phyloP scores from a whole-genome alignment of 1,284 basidiomycete species.

The Cerrena zonata region DNA sequence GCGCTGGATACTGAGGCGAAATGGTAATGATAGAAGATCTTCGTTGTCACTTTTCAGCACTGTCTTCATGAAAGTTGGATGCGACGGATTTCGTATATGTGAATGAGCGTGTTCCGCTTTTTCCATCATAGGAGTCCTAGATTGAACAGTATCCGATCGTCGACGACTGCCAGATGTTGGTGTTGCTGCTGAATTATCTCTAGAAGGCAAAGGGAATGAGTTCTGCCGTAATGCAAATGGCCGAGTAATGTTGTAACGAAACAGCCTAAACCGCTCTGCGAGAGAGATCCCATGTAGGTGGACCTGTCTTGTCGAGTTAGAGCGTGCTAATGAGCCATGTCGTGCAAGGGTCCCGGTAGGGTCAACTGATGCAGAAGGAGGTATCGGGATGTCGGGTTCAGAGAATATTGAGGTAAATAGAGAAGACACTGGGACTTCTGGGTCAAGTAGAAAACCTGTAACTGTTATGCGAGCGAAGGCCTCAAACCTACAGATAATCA shows the following conservation, averaged over 20 bases:
- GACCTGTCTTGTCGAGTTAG: slow-evolving; percentile 32
- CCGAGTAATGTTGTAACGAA: slow-evolving; percentile 35
- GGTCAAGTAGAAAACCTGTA: slow-evolving; percentile 87
- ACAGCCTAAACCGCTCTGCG: slow-evolving; percentile 28
- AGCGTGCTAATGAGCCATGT: slow-evolving; percentile 29
- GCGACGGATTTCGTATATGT: slow-evolving; percentile 29
- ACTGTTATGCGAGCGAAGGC: slow-evolving; percentile 85
- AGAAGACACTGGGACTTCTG: slow-evolving; percentile 59
- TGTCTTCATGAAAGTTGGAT: slow-evolving; percentile 44
- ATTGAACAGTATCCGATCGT: slow-evolving; percentile 29
- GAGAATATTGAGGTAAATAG: slow-evolving; percentile 46
- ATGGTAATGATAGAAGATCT: slow-evolving; percentile 52
- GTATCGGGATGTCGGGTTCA: slow-evolving; percentile 25
- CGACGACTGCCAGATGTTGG: slow-evolving; percentile 14
- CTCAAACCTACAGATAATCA: slow-evolving; percentile 56
- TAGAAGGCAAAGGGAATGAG: slow-evolving; percentile 10
- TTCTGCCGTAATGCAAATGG: slow-evolving; percentile 39
- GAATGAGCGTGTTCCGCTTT: slow-evolving; percentile 24
- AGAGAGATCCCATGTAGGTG: slow-evolving; percentile 19
- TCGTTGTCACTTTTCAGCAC: slow-evolving; percentile 47
- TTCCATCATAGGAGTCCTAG: slow-evolving; percentile 29
- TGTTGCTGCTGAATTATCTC: slow-evolving; percentile 6
- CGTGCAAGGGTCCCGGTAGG: slow-evolving; percentile 20
- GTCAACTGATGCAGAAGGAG: slow-evolving; percentile 25
- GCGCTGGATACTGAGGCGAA: slow-evolving; percentile 55